A percentile compares a stretch with the other conserved stretches of the same genome.
Evolutionary conservation across 495 filamentous ascomycete species (phyloP).

Genomic region (Penicillium tannophilum): DNA sequence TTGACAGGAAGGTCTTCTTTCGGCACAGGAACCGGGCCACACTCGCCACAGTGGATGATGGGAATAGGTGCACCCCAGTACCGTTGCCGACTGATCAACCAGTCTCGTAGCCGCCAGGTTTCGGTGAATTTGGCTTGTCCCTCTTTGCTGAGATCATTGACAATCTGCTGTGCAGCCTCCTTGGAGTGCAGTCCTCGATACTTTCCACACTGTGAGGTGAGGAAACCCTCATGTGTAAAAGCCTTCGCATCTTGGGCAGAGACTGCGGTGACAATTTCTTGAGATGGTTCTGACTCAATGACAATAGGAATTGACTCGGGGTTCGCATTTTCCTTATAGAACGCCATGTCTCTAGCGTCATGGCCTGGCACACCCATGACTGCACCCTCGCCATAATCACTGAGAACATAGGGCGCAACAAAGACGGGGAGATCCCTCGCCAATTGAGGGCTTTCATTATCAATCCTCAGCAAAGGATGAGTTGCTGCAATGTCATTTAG

Average conservation of each 20-base stretch:
- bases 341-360: constrained; percentile 72
- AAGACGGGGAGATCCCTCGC: constrained; percentile 69
- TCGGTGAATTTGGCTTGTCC: constrained; percentile 59
- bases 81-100: constrained; percentile 84
- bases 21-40: constrained; percentile 79
- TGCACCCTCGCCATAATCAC: constrained; percentile 84
- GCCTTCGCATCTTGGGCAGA: constrained; percentile 40
- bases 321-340: constrained; percentile 72
- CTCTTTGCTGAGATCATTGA: constrained; percentile 53
- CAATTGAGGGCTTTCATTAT: constrained; percentile 51
- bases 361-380: constrained; percentile 93
- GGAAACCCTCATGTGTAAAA: constrained; percentile 48
- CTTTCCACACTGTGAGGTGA: constrained; percentile 45
- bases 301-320: constrained; percentile 53
- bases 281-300: constrained; percentile 35
- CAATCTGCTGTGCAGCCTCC: constrained; percentile 62
- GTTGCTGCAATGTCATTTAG: constrained; percentile 60
- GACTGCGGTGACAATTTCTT: constrained; percentile 31
- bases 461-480: constrained; percentile 64
- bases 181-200: constrained; percentile 59
- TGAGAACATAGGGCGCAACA: constrained; percentile 82
- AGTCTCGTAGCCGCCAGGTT: constrained; percentile 79
- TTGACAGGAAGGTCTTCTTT: constrained; percentile 73
- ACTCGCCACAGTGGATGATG: constrained; percentile 77
- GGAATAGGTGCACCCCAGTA: constrained; percentile 94